A percentile compares a stretch with the other conserved stretches of the same genome.
phyloP scores from a whole-genome alignment of 2,329 filamentous ascomycete species.

The Aspergillus brunneoviolaceus region DNA sequence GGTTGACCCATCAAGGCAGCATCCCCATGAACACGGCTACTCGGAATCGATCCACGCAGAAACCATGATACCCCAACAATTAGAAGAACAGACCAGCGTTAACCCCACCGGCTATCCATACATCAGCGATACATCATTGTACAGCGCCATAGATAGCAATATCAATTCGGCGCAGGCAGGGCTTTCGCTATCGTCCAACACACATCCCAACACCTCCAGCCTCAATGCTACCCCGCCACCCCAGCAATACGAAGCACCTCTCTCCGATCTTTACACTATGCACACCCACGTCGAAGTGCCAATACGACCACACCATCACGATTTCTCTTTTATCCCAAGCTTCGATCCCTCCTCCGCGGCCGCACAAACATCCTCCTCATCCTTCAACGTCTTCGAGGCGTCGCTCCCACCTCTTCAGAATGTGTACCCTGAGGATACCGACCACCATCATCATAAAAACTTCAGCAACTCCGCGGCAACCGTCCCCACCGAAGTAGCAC shows the following conservation, averaged over 20 bases:
- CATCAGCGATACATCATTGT: neutral
- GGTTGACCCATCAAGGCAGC: neutral
- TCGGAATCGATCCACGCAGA: neutral
- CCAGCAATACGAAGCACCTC: neutral
- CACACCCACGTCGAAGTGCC: neutral
- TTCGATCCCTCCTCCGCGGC: conserved; percentile 3
- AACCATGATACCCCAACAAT: neutral
- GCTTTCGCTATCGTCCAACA: neutral
- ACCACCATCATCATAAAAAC: conserved; percentile 17
- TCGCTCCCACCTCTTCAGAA: conserved; percentile 15
- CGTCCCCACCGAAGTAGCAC: conserved; percentile 11
- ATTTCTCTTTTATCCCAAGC: neutral
- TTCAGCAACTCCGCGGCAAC: conserved; percentile 11
- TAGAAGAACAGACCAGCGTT: neutral
- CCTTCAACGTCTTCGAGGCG: conserved; percentile 28
- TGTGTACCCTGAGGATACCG: neutral
- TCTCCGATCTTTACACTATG: neutral
- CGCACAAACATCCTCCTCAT: neutral
- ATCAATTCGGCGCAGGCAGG: neutral
- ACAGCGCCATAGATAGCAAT: neutral
- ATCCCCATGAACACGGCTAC: neutral
- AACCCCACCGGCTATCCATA: neutral
- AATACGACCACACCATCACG: neutral
- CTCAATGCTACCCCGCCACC: neutral
- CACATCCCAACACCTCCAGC: neutral